Evolutionary conservation across 495 filamentous ascomycete genomes (phyloP), one percentile per base, ranked within the genome.

Genomic region (Annulohypoxylon maeteangense): DNA sequence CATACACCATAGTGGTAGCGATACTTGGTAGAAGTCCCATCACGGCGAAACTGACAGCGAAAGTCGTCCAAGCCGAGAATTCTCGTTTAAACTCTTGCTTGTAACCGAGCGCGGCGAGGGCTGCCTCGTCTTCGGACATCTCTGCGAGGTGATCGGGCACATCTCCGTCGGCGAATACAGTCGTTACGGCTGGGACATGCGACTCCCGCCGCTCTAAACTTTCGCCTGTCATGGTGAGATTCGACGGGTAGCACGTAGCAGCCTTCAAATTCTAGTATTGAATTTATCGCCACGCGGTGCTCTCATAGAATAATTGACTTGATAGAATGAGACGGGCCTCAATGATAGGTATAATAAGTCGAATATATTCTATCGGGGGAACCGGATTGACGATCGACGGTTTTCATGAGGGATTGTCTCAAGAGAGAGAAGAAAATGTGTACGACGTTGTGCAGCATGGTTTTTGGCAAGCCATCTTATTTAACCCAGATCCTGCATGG

Each of bases 31-130:
- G 78, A 54, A 94, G 75, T 4, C 91, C 91, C 62, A 93, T 78
- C 4, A 93, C 90, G 5, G 91, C 90, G 75, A 93, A 93, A 62
- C 87, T 90, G 53, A 94, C 90, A 71, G 90, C 91, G 79, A 94
- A 94, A 0, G 90, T 90, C 11, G 90, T 92, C 88, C 90, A 93
- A n/a, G 92, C 79, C n/a, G 86, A 90, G 74, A 94, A 93, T 70
- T 94, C 91, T 67, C 91, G 83, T 79, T 92, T 93, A 82, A 93
- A 93, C 72, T 94, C 91, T 53, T 91, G 89, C 75, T 92, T 92
- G 76, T 93, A 93, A 14, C 91, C 91, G 45, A 94, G 81, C 0
- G 90, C 89, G 7, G 85, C 85, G 14, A 94, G 87, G 16, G 90
- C 87, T 59, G 90, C 85, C 71, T 93, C 91, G 75, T 93, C 91